Base-by-base conservation (phyloP, 345 rosid species). In the Gossypium anomalum region DNA sequence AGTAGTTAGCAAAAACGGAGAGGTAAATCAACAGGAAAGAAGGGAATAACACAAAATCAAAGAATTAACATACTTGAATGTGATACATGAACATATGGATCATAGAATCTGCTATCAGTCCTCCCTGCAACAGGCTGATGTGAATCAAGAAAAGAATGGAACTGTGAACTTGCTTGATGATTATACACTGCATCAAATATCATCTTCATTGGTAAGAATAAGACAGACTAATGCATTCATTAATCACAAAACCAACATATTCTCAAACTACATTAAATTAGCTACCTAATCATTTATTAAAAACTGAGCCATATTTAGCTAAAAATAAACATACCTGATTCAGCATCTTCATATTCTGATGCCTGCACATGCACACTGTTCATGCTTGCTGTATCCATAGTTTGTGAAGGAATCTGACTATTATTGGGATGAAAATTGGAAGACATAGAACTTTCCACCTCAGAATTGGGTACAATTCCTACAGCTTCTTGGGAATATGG, bases 321-420 rank as follows among this genome's bases (percentile, higher is more conserved):
- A 77, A 70, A 79, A 79, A 61, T 67, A 55, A 74, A 70, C 49
- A 58, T 71, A 89, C 98, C 97, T 86, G 98, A 92, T 82, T 94
- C 93, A 57, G 85, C 92, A 79, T 94, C 98, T 80, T 87, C 97
- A 78, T 82, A 83, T 80, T 89, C 95, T 45, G 95, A 86, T 51
- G 91, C 84, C 23, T 85, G 92, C 81, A 84, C 80, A 71, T 85
- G 92, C 82, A 84, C 80, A 71, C 89, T 86, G 78, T 74, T 88
- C 78, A 83, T 81, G 81, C 92, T 89, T 75, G 85, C 80, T 38
- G 93, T 82, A 80, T 89, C 93, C 7, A 86, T 87, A 34, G 89
- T 80, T 73, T 84, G 89, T 59, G 97, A 82, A 72, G 80, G 85
- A 76, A 80, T 72, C 52, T 75, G 86, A 74, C 80, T 75, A 78